Evolutionary conservation across 2,329 filamentous ascomycete species (phyloP), one percentile per base, ranked within the genome.

Genomic region (Aureobasidium sp.): DNA sequence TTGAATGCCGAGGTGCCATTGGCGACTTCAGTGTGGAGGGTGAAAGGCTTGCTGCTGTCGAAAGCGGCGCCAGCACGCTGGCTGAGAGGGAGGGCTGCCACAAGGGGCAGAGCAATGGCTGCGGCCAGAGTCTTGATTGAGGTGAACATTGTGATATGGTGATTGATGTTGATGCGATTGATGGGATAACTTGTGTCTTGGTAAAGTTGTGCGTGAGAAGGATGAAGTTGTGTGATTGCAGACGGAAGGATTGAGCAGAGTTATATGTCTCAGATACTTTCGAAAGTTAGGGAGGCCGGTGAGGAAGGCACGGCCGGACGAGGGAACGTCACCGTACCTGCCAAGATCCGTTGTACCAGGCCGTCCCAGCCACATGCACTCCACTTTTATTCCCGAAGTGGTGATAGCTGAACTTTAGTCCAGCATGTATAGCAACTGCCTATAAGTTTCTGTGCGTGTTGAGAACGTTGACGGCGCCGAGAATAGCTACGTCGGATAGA

Each of bases 11-110:
- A 21, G 4, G 29, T 43, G 15, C 19, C 47, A 3, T 45, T 47
- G 35, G 31, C 25, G 37, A 46, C 38, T 35, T 53, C 27, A 17
- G 58, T 60, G 25, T 60, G 58, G 17, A 60, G 58, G 23, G 47
- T 47, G 29, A 60, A 60, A 17, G 58, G 58, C 58, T 60, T 53
- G 47, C 38, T 60, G 38, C 37, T 45, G 47, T 60, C 58, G 38
- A 60, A 60, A 49, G 10, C 43, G 40, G 40, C 27, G 10, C 27
- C 46, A 0, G n/a, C 4, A 5, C 43, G 45, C 35, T 46, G 43
- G 45, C 2, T 43, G n/a, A 60, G 35, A 21, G 57, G 57, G 11
- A 60, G 45, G 23, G 47, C 49, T 21, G 47, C 37, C 17, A 49
- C 58, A 5, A 60, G 27, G 29, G 58, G 58, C 33, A 54, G 35